Base-by-base conservation (phyloP, 495 filamentous ascomycete genomes). In the Tuber indicum region DNA sequence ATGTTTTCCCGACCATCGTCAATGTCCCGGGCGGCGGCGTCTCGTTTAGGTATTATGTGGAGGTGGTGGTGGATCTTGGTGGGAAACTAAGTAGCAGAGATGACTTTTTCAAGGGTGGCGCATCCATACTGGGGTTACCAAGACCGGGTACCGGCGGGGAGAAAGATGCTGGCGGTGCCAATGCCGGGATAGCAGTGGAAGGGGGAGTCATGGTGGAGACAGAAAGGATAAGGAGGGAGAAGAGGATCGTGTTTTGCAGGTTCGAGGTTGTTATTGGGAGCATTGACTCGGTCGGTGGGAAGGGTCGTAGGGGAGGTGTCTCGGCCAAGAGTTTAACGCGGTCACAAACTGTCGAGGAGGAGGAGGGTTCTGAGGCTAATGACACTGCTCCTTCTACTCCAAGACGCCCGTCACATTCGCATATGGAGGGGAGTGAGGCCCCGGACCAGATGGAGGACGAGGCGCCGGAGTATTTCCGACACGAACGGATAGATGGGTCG, bases 251-350 rank as follows among this genome's bases (percentile, higher is more conserved):
- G 4, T 90, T 91, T 10, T 91, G 92, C 41, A 86, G 89, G 1
- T 94, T 95, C 79, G 94, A 97, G 81, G 88, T 97, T 47, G 86
- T 96, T 14, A 89, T 98, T n/a, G 95, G 95, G 0, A 97, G 94
- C 6, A 88, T 87, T 73, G 96, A 99, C 84, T 95, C 89, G 76
- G 88, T 87, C 58, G 88, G 75, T 58, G 92, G 74, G 83, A 87
- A 58, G 86, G 89, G 80, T 86, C 86, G 70, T 90, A 90, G 84
- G 83, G 84, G 44, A 43, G 75, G 74, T 17, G 21, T 47, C 16
- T 43, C 44, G 49, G 74, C 75, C n/a, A n/a, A 76, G 17, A 74
- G 74, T 52, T 69, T 74, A 75, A 80, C 77, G 32, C 72, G 32
- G 73, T 62, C 74, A n/a, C 76, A 78, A 17, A 70, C 75, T 9